Evolutionary conservation across 495 filamentous ascomycete species (phyloP), one percentile per base, ranked within the genome.

Genomic region (Penicillium longicatenatum): DNA sequence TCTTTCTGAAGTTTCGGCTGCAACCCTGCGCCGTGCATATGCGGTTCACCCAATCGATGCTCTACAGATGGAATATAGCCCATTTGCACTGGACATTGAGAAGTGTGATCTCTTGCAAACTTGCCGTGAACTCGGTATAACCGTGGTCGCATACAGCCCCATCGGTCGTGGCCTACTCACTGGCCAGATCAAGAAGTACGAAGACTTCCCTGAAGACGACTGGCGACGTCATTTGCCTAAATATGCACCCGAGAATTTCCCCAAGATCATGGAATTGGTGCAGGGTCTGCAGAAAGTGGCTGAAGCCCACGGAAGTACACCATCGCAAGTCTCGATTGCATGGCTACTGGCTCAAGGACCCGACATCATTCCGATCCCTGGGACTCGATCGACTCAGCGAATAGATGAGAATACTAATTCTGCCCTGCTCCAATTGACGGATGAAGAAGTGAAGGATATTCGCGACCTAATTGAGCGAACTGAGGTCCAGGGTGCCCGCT

Each of bases 11-110:
- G 75, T 78, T 44, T 79, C 76, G 21, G 70, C 82, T 0, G 67
- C 74, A 0, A 87, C 84, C 0, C 69, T 89, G 3, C 82, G 85
- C 3, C 79, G 87, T 79, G 88, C 87, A 0, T 68, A 78, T 63
- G 83, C 81, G 31, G 66, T 89, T 4, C 78, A 83, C 29, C 86
- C 79, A 1, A 82, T 90, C 24, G 60, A 77, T 17, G 84, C 83
- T 4, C 75, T 85, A 16, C 83, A 90, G 68, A 70, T 88, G 19
- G 87, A 89, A 71, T 89, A 86, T 65, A 82, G 74, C 1, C 79
- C 82, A 0, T 89, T 86, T 51, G 63, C 74, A 4, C 70, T 83
- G 7, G 85, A 88, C 11, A 84, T 89, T 53, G 84, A 89, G 64
- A 63, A 76, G 16, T 74, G 75, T 1, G 61, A 72, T 10, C 62